Base-by-base conservation (phyloP, 2,329 filamentous ascomycete genomes). In the Aspergillus sp. region DNA sequence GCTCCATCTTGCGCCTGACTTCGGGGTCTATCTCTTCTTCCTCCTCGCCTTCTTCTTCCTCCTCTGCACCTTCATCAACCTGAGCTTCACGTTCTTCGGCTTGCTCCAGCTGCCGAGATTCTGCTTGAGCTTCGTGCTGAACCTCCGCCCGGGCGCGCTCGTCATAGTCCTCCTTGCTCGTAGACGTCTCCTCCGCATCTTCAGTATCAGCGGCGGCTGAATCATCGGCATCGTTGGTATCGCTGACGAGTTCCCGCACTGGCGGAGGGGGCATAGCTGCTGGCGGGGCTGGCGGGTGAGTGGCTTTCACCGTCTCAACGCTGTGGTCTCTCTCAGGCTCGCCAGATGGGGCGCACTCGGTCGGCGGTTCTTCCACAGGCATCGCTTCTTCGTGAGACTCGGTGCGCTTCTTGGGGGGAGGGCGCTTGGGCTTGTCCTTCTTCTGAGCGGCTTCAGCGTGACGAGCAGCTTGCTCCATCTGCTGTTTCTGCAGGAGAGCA, bases 11-110 rank as follows among this genome's bases (percentile, higher is more conserved):
- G 55, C 93, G 89, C 66, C 86, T 88, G 21, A 91, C 83, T 74
- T 99, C 95, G 1, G 92, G 92, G 70, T 98, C 93, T 54, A 96
- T 82, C 15, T 96, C 91, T 27, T 93, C 90, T 51, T 93, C 91
- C 32, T 92, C 90, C 13, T 86, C 87, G 3, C 86, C 86, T n/a
- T 84, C 84, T 32, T 83, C 71, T 27, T 72, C 67, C 25, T 77
- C 74, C n/a, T 73, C 74, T 15, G 79, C 80, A 38, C 78, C 76
- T 38, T 80, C 78, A 57, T 83, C 71, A 21, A 73, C 74, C 75
- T 54, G 64, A 32, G 60, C 57, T 30, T 64, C 61, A 13, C 47
- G 51, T 11, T 53, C 38, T 32, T 60, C 59, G 25, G 27, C 17
- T 25, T 47, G 60, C 51, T 62, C 60, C 13, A 62, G 17, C 25